These are phyloP conservation scores for Vitis rotundifolia DNA, from an alignment of 164 flowering plant species.

Conservation along the genomic window DNA sequence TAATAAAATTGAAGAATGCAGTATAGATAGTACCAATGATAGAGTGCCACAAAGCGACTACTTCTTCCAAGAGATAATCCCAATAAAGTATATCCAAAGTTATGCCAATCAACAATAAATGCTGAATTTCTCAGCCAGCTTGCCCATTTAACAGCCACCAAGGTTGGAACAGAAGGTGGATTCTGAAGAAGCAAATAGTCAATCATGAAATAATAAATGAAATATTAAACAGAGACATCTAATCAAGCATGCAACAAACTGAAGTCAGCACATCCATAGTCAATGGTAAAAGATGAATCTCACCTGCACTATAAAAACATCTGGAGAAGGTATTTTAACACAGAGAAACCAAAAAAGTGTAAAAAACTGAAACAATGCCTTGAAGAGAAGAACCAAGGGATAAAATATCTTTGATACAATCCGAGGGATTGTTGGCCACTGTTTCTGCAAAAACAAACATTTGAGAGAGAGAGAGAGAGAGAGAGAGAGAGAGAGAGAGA, in stretches of 20 bases:
- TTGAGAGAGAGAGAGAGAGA: too few relatives aligned
- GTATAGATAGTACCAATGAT: constrained; percentile 59
- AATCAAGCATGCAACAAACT: neutral
- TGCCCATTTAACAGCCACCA: constrained; percentile 88
- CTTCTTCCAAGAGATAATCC: constrained; percentile 82
- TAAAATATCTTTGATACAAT: constrained; percentile 55
- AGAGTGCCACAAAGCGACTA: constrained; percentile 66
- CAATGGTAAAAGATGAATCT: constrained; percentile 8
- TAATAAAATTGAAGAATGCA: constrained; percentile 8
- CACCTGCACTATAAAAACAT: constrained; percentile 90
- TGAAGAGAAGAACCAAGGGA: constrained; percentile 61
- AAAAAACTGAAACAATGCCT: constrained; percentile 76
- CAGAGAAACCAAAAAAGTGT: constrained; percentile 87
- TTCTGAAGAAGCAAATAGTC: constrained; percentile 46
- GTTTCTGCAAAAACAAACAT: constrained; percentile 41
- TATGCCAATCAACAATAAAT: constrained; percentile 91
- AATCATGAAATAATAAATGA: constrained; percentile 9
- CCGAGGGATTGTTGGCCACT: constrained; percentile 49
- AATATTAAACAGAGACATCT: neutral
- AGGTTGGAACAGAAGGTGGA: constrained; percentile 96
- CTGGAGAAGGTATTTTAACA: constrained; percentile 76
- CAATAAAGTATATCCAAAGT: constrained; percentile 89
- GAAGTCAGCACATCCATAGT: constrained; percentile 1
- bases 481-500: neutral
- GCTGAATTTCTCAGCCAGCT: constrained; percentile 71